Evolutionary conservation across 495 filamentous ascomycete species (phyloP), one percentile per base, ranked within the genome.

Genomic region (Penicillium turbatum): DNA sequence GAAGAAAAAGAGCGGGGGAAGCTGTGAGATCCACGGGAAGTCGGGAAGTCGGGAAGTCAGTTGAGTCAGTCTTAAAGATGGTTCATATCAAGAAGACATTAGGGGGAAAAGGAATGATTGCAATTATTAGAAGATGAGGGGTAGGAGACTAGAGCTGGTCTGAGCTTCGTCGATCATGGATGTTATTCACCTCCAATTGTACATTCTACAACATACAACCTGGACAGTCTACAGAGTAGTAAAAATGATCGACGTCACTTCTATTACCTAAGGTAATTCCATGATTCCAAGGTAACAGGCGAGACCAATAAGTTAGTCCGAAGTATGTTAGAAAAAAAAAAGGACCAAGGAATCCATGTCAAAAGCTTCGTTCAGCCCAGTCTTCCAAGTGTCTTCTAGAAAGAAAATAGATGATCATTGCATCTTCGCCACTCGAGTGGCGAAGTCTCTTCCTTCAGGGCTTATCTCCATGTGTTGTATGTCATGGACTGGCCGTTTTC

Each of bases 321-420:
- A 39, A 2, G 6, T 15, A 36, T 11, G 6, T 34, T 1, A 2
- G 24, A 21, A 19, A 29, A 48, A 15, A 21, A 19, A 29, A 48
- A 15, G 8, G 6, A 30, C 40, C 38, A 30, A 39, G n/a, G n/a
- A 38, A 15, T 39, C 6, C 2, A 30, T n/a, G n/a, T n/a, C n/a
- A 9, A 30, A 37, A 27, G 45, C 17, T 37, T n/a, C n/a, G n/a
- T 37, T 21, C 31, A 16, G 27, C 24, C 40, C 41, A 3, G 39
- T 42, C 11, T 69, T 69, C 66, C 61, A 69, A 49, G 49, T 53
- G 56, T 58, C 52, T 69, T 69, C 66, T 69, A 69, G 66, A 69
- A 69, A 31, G 6, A 47, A 24, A 24, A 47, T 32, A 48, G 45
- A 58, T 56, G 36, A 60, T 53, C 48, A 46, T 53, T 53, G 35